A percentile compares a stretch with the other conserved stretches of the same genome.
phyloP scores from a whole-genome alignment of 805 yeast species.

The Yarrowia sp. region DNA sequence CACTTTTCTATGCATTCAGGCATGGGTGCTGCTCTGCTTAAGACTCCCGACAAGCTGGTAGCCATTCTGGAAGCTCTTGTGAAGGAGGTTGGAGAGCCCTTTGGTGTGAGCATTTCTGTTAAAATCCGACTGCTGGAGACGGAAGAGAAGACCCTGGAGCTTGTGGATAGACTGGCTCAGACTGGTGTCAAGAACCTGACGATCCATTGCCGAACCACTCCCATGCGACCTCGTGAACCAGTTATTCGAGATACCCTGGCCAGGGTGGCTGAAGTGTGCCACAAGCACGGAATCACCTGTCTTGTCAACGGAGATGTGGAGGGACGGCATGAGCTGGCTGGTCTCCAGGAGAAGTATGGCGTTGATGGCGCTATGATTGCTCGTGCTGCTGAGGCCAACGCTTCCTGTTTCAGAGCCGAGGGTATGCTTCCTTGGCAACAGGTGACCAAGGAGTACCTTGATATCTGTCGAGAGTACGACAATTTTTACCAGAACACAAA shows the following conservation, averaged over 20 bases:
- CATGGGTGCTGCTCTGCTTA: slow-evolving; percentile 92
- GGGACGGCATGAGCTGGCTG: slow-evolving; percentile 50
- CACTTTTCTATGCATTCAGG: slow-evolving; percentile 93
- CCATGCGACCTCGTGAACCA: slow-evolving; percentile 76
- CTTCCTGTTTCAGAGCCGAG: slow-evolving; percentile 57
- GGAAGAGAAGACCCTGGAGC: slow-evolving; percentile 53
- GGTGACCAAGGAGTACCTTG: slow-evolving; percentile 53
- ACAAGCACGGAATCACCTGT: slow-evolving; percentile 60
- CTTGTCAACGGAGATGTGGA: slow-evolving; percentile 77
- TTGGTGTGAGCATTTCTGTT: slow-evolving; percentile 78
- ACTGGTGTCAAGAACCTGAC: slow-evolving; percentile 89
- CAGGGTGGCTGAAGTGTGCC: slow-evolving; percentile 59
- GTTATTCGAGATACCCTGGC: slow-evolving; percentile 72
- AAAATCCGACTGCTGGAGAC: slow-evolving; percentile 78
- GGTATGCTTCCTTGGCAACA: slow-evolving; percentile 53
- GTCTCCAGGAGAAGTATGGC: slow-evolving; percentile 52
- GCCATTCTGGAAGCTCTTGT: slow-evolving; percentile 68
- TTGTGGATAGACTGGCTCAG: slow-evolving; percentile 54
- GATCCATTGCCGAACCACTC: slow-evolving; percentile 84
- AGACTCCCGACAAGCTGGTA: slow-evolving; percentile 75
- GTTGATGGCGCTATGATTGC: slow-evolving; percentile 90
- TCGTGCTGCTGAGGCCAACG: slow-evolving; percentile 81
- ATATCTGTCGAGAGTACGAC: slow-evolving; percentile 52
- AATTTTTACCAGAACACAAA: slow-evolving; percentile 73
- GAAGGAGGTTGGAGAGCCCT: slow-evolving; percentile 72